Conservation (phyloP, 495 filamentous ascomycete species). For the Penicillium riverlandense region DNA sequence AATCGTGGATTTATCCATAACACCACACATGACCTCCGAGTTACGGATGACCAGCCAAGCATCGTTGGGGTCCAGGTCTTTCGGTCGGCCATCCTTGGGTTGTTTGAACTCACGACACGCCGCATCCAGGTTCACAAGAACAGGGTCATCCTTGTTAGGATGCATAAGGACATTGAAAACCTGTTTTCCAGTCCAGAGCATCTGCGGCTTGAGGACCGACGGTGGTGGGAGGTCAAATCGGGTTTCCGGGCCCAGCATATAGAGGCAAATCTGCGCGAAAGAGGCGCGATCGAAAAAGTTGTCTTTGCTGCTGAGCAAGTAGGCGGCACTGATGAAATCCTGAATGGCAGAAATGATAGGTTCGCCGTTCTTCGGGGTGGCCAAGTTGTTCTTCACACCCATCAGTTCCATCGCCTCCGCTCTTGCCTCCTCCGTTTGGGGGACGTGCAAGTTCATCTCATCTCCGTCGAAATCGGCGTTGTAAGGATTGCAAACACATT, state of each 20-base stretch:
- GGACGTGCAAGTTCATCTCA: constrained; percentile 98
- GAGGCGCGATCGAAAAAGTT: constrained; percentile 80
- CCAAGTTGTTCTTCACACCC: constrained; percentile 95
- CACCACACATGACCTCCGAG: constrained; percentile 95
- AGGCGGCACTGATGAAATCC: constrained; percentile 96
- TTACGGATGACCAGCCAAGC: constrained; percentile 87
- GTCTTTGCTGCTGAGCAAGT: constrained; percentile 86
- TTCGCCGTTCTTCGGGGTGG: constrained; percentile 94
- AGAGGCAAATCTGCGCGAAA: constrained; percentile 84
- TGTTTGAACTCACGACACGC: constrained; percentile 75
- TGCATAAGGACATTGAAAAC: constrained; percentile 93
- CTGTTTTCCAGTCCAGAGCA: constrained; percentile 96
- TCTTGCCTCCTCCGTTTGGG: constrained; percentile 94
- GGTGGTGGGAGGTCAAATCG: constrained; percentile 83
- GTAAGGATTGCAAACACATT: constrained; percentile 97
- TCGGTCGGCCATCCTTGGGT: constrained; percentile 40
- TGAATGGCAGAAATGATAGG: constrained; percentile 98
- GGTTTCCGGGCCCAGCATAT: constrained; percentile 80
- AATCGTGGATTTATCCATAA: constrained; percentile 95
- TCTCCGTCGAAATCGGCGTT: constrained; percentile 99
- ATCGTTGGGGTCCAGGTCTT: constrained; percentile 78
- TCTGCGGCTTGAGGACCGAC: constrained; percentile 73
- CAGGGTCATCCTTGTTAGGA: constrained; percentile 71
- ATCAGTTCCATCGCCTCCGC: constrained; percentile 93
- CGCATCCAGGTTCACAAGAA: constrained; percentile 87